Conservation (phyloP, 2,329 filamentous ascomycete genomes). For the Teratosphaeriaceae sp. region DNA sequence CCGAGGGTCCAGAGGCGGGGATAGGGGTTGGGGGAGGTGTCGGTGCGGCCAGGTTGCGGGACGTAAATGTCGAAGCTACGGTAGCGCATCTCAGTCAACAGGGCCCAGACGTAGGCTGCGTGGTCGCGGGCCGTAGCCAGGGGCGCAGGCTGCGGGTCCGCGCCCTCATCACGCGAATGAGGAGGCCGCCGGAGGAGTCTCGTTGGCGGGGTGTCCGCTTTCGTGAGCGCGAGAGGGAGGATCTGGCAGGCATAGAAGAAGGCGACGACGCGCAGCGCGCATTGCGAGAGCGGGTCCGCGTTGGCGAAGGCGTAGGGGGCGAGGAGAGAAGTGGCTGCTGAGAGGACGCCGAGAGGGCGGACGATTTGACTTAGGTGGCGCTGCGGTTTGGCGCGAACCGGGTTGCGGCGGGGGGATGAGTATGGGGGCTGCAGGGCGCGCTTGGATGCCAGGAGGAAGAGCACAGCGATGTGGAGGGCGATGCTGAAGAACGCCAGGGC, state of each 20-base stretch:
- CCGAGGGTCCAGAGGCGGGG: constrained; percentile 4
- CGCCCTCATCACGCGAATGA: neutral
- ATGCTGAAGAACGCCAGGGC: neutral
- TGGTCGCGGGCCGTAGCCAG: neutral
- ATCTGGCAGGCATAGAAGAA: constrained; percentile 18
- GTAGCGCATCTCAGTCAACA: constrained; percentile 16
- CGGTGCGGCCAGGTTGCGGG: constrained; percentile 10
- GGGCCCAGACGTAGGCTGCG: constrained; percentile 10
- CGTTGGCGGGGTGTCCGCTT: constrained; percentile 10
- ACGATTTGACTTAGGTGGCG: neutral
- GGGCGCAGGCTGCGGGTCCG: neutral
- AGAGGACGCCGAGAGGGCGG: neutral
- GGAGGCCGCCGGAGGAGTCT: constrained; percentile 1
- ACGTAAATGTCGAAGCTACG: constrained; percentile 16
- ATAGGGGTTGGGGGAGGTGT: neutral
- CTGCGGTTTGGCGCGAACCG: no score
- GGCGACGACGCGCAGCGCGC: constrained; percentile 8
- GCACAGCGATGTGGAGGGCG: neutral
- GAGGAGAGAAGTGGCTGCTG: neutral
- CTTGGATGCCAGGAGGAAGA: neutral
- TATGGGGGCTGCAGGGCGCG: neutral
- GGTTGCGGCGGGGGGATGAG: no score
- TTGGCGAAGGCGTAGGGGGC: neutral
- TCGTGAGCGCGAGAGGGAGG: constrained; percentile 11
- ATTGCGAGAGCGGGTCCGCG: neutral